Conservation (phyloP, 1,284 basidiomycete genomes). For the Rhodotorula sp. region DNA sequence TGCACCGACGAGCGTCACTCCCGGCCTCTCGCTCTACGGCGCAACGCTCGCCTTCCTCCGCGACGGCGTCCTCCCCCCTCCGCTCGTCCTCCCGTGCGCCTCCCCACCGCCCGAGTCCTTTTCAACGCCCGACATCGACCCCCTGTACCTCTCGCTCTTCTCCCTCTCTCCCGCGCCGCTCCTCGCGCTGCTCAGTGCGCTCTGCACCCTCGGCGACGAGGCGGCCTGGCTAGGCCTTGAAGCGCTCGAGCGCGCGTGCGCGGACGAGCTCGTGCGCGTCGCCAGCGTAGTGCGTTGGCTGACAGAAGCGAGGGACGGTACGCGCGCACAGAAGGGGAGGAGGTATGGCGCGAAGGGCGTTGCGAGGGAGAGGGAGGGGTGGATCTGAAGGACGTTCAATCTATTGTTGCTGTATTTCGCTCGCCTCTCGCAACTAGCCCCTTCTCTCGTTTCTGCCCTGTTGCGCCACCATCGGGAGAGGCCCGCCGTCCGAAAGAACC, state of each 20-base stretch:
- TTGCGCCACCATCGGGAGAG: background rate
- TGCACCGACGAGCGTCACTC: background rate
- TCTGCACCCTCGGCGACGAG: slow-evolving; percentile 15
- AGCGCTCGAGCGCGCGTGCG: slow-evolving; percentile 2
- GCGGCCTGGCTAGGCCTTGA: slow-evolving; percentile 14
- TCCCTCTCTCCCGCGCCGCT: slow-evolving; percentile 10
- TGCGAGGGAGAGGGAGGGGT: background rate
- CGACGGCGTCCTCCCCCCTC: slow-evolving; percentile 1
- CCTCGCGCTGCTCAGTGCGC: slow-evolving; percentile 7
- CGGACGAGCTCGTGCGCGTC: background rate
- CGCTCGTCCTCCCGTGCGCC: slow-evolving; percentile 10
- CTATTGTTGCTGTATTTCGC: background rate
- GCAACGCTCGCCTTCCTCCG: slow-evolving; percentile 20
- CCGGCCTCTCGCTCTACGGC: slow-evolving; percentile 9
- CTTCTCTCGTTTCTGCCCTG: background rate
- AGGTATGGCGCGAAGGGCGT: background rate
- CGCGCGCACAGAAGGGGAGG: too few species aligned
- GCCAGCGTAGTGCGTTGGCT: background rate
- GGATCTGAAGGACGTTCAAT: slow-evolving; percentile 7
- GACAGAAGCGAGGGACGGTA: background rate
- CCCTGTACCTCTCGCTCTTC: slow-evolving; percentile 11
- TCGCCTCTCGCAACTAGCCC: background rate
- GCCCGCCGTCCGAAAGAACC: background rate
- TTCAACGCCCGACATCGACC: slow-evolving; percentile 5
- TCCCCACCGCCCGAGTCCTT: background rate